These are phyloP conservation scores for Megacollybia marginata DNA, from an alignment of 768 basidiomycete species.

Conservation along the genomic window DNA sequence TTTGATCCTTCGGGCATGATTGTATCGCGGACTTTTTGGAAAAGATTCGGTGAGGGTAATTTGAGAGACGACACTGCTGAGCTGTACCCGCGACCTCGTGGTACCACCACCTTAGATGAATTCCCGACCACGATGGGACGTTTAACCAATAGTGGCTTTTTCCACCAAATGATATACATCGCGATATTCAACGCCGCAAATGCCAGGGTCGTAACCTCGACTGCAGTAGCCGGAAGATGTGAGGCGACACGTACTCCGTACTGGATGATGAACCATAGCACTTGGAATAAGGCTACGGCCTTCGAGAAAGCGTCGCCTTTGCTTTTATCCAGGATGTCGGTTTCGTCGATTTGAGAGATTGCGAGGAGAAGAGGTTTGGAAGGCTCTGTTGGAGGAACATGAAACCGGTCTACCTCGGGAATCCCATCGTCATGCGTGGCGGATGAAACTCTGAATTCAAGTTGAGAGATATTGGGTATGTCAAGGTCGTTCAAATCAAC, in stretches of 20 bases:
- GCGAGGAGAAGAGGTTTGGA: too few relatives aligned
- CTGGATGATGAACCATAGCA: slow-evolving; percentile 7
- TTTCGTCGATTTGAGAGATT: too few relatives aligned
- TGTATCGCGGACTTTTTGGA: too few relatives aligned
- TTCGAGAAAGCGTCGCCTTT: slow-evolving; percentile 7
- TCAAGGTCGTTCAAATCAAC: not conserved
- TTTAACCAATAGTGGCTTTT: slow-evolving; percentile 23
- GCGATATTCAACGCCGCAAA: slow-evolving; percentile 14
- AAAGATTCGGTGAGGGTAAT: too few relatives aligned
- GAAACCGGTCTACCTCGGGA: not conserved
- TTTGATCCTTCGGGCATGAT: too few relatives aligned
- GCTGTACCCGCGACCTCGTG: too few relatives aligned
- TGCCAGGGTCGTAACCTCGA: slow-evolving; percentile 11
- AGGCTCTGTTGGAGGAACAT: not conserved
- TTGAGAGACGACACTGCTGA: too few relatives aligned
- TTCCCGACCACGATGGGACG: slow-evolving; percentile 8
- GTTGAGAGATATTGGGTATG: not conserved
- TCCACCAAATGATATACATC: slow-evolving; percentile 26
- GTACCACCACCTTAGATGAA: too few relatives aligned
- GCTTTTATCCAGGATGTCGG: slow-evolving; percentile 4
- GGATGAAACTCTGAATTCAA: slow-evolving; percentile 5
- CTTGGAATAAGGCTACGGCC: slow-evolving; percentile 3
- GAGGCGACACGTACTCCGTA: slow-evolving; percentile 2
- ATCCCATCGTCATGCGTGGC: slow-evolving; percentile 12
- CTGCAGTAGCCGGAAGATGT: slow-evolving; percentile 3